Base-by-base conservation (phyloP, 176 grass and related monocot genomes). In the Luzula sylvatica region DNA sequence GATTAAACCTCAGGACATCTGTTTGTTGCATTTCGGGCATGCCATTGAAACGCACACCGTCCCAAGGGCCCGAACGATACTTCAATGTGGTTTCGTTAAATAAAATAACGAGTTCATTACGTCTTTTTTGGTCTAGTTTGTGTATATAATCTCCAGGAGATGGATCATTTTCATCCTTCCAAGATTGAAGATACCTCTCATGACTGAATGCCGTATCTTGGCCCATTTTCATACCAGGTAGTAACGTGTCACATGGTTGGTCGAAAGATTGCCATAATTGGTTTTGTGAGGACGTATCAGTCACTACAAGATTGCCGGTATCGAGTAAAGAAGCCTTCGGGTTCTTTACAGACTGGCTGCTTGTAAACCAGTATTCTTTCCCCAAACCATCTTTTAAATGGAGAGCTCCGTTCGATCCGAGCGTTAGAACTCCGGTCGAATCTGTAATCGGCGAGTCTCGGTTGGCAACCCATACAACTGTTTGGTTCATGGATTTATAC, bases 251-350 rank as follows among this genome's bases (percentile, higher is more conserved):
- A 8, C 76, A 65, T 55, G 77, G 83, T n/a, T 82, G 71, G 18
- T 82, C 59, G 50, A 82, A 78, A 73, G 77, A 81, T n/a, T 87
- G 69, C 77, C 83, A 87, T 8, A 71, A 5, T 52, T 67, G 22
- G 11, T 0, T 38, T 8, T 63, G 68, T 20, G 8, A 23, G 8
- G 23, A 4, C 9, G 14, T 0, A 32, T 63, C 72, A 35, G 24
- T 45, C 11, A 81, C 5, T 38, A 77, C 72, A 65, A 87, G 63
- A 52, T 87, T 87, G 44, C 82, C 82, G n/a, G 78, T 48, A 66
- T 81, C 77, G 0, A 0, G 72, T 35, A 87, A 68, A 59, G 42
- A 68, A 13, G 61, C 58, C 7, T 18, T 56, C 2, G 38, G 56
- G 26, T 5, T 45, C 30, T 35, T 35, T 9, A 35, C 30, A 1